Evolutionary conservation across 2,329 filamentous ascomycete genomes (phyloP).

Genomic region (Dactylellina parvicollis): DNA sequence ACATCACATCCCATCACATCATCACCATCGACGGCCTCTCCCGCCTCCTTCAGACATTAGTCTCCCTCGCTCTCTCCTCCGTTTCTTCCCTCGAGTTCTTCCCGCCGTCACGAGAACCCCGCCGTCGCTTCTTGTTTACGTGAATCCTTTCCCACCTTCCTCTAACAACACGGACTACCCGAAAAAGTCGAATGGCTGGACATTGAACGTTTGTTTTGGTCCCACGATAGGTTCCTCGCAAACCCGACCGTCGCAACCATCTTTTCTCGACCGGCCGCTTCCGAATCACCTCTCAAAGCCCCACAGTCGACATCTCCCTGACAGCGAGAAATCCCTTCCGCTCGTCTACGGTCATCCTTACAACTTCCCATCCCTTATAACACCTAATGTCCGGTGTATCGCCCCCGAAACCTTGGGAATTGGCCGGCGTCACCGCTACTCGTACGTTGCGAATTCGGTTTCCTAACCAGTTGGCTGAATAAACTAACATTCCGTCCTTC

Average conservation of each 20-base stretch:
- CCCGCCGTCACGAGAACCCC: constrained; percentile 20
- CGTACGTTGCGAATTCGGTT: constrained; percentile 62
- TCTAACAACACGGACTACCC: constrained; percentile 14
- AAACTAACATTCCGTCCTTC: constrained; percentile 42
- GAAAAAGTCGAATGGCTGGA: constrained; percentile 51
- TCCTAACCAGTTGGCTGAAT: neutral
- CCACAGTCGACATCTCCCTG: neutral
- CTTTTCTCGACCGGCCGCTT: constrained; percentile 19
- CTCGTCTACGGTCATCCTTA: constrained; percentile 10
- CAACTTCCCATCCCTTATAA: constrained; percentile 12
- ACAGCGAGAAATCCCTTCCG: constrained; percentile 15
- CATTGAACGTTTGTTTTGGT: constrained; percentile 53
- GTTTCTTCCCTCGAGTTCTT: neutral
- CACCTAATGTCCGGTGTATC: constrained; percentile 71
- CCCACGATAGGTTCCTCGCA: constrained; percentile 26
- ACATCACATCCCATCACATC: constrained; percentile 50
- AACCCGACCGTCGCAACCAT: constrained; percentile 38
- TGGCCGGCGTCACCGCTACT: constrained; percentile 71
- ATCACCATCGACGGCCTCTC: constrained; percentile 29
- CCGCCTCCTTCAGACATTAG: constrained; percentile 9
- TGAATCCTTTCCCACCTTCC: constrained; percentile 14
- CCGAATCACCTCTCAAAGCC: constrained; percentile 28
- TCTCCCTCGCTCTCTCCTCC: no score
- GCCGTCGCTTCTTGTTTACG: constrained; percentile 7
- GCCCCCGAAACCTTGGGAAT: constrained; percentile 98